A percentile compares a stretch with the other conserved stretches of the same genome.
Evolutionary conservation across 176 grass and related monocot genomes (phyloP).

Genomic region (Oropetium thomaeum): DNA sequence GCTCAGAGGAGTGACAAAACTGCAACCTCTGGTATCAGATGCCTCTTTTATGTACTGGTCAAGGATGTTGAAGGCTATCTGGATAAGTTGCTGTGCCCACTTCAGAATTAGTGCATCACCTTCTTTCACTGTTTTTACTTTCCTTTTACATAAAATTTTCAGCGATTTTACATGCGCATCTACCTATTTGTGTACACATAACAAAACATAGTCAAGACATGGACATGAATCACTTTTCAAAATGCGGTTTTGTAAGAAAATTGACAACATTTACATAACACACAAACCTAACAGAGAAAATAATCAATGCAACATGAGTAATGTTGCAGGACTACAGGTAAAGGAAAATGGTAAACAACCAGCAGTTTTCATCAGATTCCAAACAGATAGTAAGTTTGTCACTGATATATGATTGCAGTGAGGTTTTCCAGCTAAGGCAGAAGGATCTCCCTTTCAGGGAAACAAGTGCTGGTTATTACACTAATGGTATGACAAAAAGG

Average conservation of each 20-base stretch:
- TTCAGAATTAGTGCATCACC: conserved; percentile 60
- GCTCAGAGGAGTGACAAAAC: conserved; percentile 57
- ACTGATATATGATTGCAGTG: conserved; percentile 7
- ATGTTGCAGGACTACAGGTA: neutral
- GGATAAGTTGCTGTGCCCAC: conserved; percentile 73
- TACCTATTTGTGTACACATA: conserved; percentile 51
- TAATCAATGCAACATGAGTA: conserved; percentile 4
- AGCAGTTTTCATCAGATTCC: conserved; percentile 18
- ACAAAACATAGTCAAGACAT: conserved; percentile 29
- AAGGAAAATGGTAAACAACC: neutral
- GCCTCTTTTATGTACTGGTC: conserved; percentile 56
- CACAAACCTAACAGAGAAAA: neutral
- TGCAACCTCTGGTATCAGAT: conserved; percentile 44
- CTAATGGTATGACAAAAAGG: conserved; percentile 6
- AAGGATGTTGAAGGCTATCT: conserved; percentile 44
- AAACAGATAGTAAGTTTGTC: neutral
- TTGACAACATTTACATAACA: conserved; percentile 5
- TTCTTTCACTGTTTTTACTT: conserved; percentile 66
- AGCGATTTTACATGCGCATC: conserved; percentile 94
- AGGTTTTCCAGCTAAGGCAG: conserved; percentile 22
- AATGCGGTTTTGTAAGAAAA: conserved; percentile 7
- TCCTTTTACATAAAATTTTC: conserved; percentile 83
- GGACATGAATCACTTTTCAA: conserved; percentile 8
- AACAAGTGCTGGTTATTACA: neutral
- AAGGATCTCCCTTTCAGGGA: conserved; percentile 9